phyloP scores from a whole-genome alignment of 306 rosid species.

The Lithocarpus polystachyus region DNA sequence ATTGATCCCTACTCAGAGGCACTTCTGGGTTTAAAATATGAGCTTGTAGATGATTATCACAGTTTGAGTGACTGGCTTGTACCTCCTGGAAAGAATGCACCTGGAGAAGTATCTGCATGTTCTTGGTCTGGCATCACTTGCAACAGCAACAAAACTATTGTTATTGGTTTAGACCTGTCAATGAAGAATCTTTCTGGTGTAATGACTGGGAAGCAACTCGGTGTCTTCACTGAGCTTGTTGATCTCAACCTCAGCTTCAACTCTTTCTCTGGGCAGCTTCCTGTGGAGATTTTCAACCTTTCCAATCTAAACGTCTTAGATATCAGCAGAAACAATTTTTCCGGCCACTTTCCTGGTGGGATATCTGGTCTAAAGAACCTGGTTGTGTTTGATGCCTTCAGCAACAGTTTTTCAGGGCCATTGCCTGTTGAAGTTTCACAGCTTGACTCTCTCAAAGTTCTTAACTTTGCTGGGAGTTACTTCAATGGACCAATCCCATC shows the following conservation, averaged over 20 bases:
- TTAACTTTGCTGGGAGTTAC: conserved; percentile 87
- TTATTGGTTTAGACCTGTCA: conserved; percentile 71
- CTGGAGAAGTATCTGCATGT: conserved; percentile 58
- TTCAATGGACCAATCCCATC: conserved; percentile 83
- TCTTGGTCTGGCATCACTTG: conserved; percentile 88
- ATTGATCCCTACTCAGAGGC: conserved; percentile 66
- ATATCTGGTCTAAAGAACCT: conserved; percentile 46
- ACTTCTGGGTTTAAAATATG: conserved; percentile 75
- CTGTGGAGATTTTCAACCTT: conserved; percentile 63
- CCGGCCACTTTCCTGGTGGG: conserved; percentile 73
- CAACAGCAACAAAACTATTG: conserved; percentile 43
- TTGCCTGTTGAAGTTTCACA: conserved; percentile 63
- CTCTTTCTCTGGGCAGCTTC: conserved; percentile 68
- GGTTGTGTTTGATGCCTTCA: conserved; percentile 70
- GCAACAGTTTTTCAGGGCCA: conserved; percentile 83
- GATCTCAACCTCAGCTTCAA: conserved; percentile 76
- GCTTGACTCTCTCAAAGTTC: conserved; percentile 52
- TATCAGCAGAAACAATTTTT: conserved; percentile 82
- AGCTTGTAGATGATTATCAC: conserved; percentile 46
- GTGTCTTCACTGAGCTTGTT: conserved; percentile 51
- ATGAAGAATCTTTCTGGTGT: conserved; percentile 59
- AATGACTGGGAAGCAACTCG: conserved; percentile 62
- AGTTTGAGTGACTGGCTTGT: conserved; percentile 67
- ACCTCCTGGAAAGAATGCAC: conserved; percentile 36
- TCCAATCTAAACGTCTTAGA: conserved; percentile 59